These are phyloP conservation scores for Asclepias syriaca DNA, from an alignment of 257 asterid genomes.

Conservation along the genomic window DNA sequence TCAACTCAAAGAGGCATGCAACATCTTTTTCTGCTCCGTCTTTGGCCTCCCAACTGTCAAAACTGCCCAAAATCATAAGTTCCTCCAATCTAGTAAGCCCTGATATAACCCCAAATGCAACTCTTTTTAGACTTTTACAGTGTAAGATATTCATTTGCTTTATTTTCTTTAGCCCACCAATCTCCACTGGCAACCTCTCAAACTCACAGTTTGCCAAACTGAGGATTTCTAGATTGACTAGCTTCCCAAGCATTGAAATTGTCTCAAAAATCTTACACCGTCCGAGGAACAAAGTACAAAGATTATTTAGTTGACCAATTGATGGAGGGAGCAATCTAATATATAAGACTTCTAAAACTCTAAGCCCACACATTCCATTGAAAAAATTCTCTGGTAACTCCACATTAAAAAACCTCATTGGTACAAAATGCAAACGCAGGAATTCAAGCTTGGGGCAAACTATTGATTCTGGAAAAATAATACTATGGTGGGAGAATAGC, in stretches of 20 bases:
- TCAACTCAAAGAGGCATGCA: slow-evolving; percentile 4
- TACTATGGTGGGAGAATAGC: neutral
- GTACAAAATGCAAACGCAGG: neutral
- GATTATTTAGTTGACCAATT: neutral
- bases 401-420: neutral
- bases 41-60: neutral
- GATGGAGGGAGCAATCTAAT: neutral
- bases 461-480: neutral
- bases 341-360: neutral
- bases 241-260: slow-evolving; percentile 8
- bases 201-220: neutral
- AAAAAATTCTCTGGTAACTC: neutral
- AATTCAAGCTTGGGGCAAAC: neutral
- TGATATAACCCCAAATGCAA: slow-evolving; percentile 6
- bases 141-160: slow-evolving; percentile 6
- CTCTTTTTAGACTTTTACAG: neutral
- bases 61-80: neutral
- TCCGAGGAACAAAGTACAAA: neutral
- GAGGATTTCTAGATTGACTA: slow-evolving; percentile 19
- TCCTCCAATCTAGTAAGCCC: slow-evolving; percentile 15
- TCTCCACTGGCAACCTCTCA: slow-evolving; percentile 3
- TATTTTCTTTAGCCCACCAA: slow-evolving; percentile 13
- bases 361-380: neutral
- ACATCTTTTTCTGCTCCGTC: neutral
- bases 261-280: neutral